Conservation (phyloP, 352 stramenopile genomes). For the Elongisporangium prolatum region DNA sequence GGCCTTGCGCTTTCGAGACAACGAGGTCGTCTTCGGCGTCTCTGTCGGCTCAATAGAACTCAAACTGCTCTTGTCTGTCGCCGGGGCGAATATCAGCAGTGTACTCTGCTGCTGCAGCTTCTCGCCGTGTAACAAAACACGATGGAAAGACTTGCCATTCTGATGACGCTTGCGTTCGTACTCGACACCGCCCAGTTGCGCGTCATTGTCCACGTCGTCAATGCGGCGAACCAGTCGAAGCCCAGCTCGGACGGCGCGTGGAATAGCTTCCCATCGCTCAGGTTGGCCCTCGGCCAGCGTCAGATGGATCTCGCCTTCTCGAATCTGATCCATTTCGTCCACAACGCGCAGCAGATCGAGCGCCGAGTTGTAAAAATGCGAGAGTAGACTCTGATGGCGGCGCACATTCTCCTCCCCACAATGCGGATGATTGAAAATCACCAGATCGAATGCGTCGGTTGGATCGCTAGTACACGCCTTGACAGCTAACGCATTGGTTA, state of each 20-base stretch:
- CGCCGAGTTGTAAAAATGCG: slow-evolving; percentile 87
- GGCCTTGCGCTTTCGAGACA: slow-evolving; percentile 33
- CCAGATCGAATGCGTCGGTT: slow-evolving; percentile 45
- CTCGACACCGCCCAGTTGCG: slow-evolving; percentile 20
- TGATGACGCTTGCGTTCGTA: slow-evolving; percentile 87
- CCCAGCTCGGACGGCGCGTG: slow-evolving; percentile 37
- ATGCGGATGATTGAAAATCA: slow-evolving; percentile 95
- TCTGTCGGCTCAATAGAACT: not conserved
- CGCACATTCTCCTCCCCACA: slow-evolving; percentile 87
- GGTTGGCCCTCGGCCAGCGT: slow-evolving; percentile 73
- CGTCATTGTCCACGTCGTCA: slow-evolving; percentile 37
- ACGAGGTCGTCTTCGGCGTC: not conserved
- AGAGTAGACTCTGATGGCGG: slow-evolving; percentile 86
- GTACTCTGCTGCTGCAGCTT: slow-evolving; percentile 60
- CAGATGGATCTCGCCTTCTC: slow-evolving; percentile 41
- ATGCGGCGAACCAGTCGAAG: slow-evolving; percentile 41
- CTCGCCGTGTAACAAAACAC: slow-evolving; percentile 65
- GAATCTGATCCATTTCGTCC: slow-evolving; percentile 2
- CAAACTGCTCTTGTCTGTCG: not conserved
- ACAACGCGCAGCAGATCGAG: slow-evolving; percentile 28
- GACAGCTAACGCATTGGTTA: slow-evolving; percentile 13
- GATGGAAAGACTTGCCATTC: slow-evolving; percentile 84
- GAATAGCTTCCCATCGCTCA: slow-evolving; percentile 66
- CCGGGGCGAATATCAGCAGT: slow-evolving; percentile 48
- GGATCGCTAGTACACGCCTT: slow-evolving; percentile 3